Percentiles rank a stretch among this genome's conserved stretches.
Evolutionary conservation across 371 early-diverging fungal genomes (phyloP).

Genomic region (Lichtheimia hyalospora): DNA sequence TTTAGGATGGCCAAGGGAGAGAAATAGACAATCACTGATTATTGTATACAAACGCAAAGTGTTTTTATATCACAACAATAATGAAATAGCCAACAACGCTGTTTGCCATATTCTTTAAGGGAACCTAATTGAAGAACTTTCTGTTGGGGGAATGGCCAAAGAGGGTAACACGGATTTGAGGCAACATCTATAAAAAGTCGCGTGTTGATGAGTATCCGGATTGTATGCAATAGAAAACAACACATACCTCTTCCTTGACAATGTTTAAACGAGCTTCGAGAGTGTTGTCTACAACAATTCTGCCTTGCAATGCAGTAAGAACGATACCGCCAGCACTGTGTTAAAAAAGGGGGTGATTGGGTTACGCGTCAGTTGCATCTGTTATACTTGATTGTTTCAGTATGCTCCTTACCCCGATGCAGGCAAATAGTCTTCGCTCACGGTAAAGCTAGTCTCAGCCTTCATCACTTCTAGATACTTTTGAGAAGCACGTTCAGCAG

Average conservation of each 20-base stretch:
- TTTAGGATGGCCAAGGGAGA: conserved; percentile 14
- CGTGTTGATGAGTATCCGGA: not conserved
- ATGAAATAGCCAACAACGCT: not conserved
- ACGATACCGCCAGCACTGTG: conserved; percentile 90
- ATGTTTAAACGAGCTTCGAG: conserved; percentile 86
- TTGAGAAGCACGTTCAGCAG: conserved; percentile 57
- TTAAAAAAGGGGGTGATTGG: not conserved
- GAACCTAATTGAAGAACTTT: conserved; percentile 83
- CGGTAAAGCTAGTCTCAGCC: conserved; percentile 40
- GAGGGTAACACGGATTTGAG: conserved; percentile 84
- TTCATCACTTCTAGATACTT: conserved; percentile 64
- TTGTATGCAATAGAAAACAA: not conserved
- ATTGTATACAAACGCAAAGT: not conserved
- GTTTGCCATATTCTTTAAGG: not conserved
- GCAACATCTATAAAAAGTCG: conserved; percentile 69
- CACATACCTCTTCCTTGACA: conserved; percentile 65
- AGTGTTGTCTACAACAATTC: conserved; percentile 87
- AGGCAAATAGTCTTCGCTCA: conserved; percentile 62
- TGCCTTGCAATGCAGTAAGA: conserved; percentile 72
- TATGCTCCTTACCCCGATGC: conserved; percentile 32
- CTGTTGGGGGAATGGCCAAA: conserved; percentile 90
- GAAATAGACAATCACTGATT: conserved; percentile 3
- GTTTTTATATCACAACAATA: conserved; percentile 6
- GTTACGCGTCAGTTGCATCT: too few relatives aligned
- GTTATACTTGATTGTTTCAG: not conserved